Base-by-base conservation (phyloP, 306 rosid species). In the Canavalia gladiata region DNA sequence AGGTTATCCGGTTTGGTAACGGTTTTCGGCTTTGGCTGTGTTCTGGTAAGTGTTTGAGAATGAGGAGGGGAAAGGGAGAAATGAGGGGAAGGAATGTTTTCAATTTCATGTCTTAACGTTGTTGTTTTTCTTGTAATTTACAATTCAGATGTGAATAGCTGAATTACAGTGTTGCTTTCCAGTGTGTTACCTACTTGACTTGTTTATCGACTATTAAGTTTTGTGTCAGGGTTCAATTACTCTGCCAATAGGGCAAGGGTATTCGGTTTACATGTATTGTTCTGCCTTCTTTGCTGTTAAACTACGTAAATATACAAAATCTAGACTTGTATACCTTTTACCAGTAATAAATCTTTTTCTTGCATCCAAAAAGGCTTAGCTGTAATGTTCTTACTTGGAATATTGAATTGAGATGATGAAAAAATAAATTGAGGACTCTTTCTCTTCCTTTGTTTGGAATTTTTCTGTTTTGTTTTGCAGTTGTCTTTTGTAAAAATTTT, bases 21-120 rank as follows among this genome's bases (percentile, higher is more conserved):
- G 66, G 43, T 30, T 59, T 78, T 8, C 18, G 11, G 43, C 25
- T 45, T 9, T 31, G 18, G 13, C 4, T 68, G 31, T 31, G 33
- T 13, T 65, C 18, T 45, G 71, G 43, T 65, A 12, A 60, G n/a
- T 74, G 74, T 29, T 56, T 66, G 52, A n/a, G 31, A 70, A 70
- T 9, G 33, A 30, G 41, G n/a, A 7, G 30, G 30, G 25, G 37
- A 13, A 35, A 6, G n/a, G 18, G 5, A 4, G 28, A 4, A 41
- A 25, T 12, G 5, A 7, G 13, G 35, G n/a, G 18, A 28, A 5
- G 45, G 56, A 7, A 47, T 2, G 43, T 68, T 60, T 62, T 25
- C 11, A 33, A 52, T 30, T 73, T 79, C 42, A 7, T 66, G 50
- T 39, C 13, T 71, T 60, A 49, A 42, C 8, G 12, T 46, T 62